Conservation (phyloP, 2,329 filamentous ascomycete genomes). For the Hypoxylon sp. region DNA sequence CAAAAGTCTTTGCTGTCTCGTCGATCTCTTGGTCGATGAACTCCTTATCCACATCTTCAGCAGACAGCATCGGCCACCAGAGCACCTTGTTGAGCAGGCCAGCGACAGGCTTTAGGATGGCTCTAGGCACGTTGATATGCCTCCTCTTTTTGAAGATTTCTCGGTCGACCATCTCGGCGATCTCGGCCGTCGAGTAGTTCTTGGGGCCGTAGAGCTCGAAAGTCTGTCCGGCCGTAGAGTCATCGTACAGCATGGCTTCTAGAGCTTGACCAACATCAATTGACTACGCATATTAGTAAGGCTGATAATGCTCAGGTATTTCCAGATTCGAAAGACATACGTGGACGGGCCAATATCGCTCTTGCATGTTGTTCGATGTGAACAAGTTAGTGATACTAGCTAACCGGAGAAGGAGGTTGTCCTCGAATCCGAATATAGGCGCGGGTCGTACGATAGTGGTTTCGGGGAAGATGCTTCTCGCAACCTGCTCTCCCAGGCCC, state of each 20-base stretch:
- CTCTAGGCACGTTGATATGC: conserved; percentile 91
- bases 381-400: conserved; percentile 84
- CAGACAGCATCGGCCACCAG: conserved; percentile 89
- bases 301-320: no score
- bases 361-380: conserved; percentile 92
- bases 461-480: conserved; percentile 91
- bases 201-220: conserved; percentile 95
- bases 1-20: conserved; percentile 91
- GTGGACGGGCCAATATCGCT: conserved; percentile 92
- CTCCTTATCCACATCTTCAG: conserved; percentile 90
- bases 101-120: conserved; percentile 79
- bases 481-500: conserved; percentile 85
- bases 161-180: conserved; percentile 86
- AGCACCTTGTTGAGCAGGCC: conserved; percentile 81
- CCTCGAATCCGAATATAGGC: conserved; percentile 94
- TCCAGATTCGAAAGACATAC: conserved; percentile 61
- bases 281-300: conserved; percentile 62
- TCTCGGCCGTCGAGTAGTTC: conserved; percentile 89
- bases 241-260: conserved; percentile 90
- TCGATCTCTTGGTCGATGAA: conserved; percentile 95
- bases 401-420: conserved; percentile 88
- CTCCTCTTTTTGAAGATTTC: conserved; percentile 92
- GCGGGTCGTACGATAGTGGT: conserved; percentile 96
- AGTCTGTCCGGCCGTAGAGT: conserved; percentile 89
- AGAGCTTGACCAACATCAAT: conserved; percentile 92